Percentiles rank a stretch among this genome's conserved stretches.
Conservation (phyloP, 352 stramenopile genomes). For the Phytophthora fragariae region DNA sequence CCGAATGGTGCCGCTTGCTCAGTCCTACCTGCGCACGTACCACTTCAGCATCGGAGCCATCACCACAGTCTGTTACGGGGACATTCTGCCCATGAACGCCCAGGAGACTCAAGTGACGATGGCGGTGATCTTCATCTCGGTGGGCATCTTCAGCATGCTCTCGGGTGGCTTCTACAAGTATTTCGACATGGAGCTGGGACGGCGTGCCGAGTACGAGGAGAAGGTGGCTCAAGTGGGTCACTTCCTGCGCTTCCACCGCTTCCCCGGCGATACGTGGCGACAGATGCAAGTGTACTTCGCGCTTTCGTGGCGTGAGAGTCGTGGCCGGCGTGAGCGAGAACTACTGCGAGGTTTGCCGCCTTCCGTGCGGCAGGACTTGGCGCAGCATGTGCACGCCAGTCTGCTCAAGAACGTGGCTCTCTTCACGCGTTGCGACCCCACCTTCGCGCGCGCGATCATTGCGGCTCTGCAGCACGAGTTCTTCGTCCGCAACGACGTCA, state of each 20-base stretch:
- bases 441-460: constrained; percentile 67
- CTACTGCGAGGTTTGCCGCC: constrained; percentile 59
- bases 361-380: constrained; percentile 64
- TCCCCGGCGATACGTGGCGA: constrained; percentile 58
- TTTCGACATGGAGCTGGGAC: constrained; percentile 76
- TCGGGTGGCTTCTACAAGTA: constrained; percentile 76
- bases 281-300: constrained; percentile 84
- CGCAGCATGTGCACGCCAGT: constrained; percentile 67
- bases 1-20: constrained; percentile 39
- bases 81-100: constrained; percentile 73
- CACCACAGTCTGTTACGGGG: constrained; percentile 77
- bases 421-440: constrained; percentile 65
- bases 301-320: constrained; percentile 72
- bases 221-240: constrained; percentile 60
- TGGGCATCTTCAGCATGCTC: constrained; percentile 79
- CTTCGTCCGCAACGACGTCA: constrained; percentile 78
- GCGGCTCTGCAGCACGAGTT: constrained; percentile 76
- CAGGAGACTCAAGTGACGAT: constrained; percentile 61
- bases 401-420: constrained; percentile 68
- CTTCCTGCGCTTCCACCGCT: constrained; percentile 74
- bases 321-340: constrained; percentile 67
- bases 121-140: constrained; percentile 70
- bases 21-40: constrained; percentile 60
- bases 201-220: constrained; percentile 72
- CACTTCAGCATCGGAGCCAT: constrained; percentile 84